These are phyloP conservation scores for Neofusicoccum sp. DNA, from an alignment of 2,329 filamentous ascomycete species.

Conservation along the genomic window DNA sequence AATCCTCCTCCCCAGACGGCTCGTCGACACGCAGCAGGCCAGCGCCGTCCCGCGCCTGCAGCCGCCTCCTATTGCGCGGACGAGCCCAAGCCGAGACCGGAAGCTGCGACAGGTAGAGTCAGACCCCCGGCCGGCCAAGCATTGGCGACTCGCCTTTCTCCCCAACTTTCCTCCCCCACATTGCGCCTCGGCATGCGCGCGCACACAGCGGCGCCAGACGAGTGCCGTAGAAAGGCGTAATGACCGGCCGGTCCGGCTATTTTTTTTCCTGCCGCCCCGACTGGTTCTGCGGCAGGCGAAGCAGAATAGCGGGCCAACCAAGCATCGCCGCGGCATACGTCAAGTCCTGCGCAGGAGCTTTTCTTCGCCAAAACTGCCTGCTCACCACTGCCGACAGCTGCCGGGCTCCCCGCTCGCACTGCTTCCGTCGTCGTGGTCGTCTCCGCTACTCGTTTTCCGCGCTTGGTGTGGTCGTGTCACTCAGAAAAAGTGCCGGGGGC, in stretches of 20 bases:
- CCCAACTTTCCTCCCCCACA: constrained; percentile 7
- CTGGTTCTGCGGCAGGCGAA: not conserved
- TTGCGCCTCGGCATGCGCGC: not conserved
- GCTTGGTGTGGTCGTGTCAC: not conserved
- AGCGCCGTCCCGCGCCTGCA: no score
- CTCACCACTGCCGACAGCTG: not conserved
- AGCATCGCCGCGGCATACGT: no score
- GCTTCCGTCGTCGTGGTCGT: not conserved
- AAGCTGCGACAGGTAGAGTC: constrained; percentile 8
- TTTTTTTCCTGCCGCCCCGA: not conserved
- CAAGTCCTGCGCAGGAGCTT: no score
- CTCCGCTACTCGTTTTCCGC: not conserved
- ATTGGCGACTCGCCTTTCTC: not conserved
- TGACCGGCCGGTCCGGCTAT: not conserved
- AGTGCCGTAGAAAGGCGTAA: no score
- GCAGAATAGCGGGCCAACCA: not conserved
- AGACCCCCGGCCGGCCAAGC: constrained; percentile 1
- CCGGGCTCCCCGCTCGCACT: not conserved
- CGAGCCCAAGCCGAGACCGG: not conserved
- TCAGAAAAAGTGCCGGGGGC: no score
- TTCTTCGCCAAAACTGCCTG: not conserved
- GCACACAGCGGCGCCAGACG: not conserved
- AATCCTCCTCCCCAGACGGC: not conserved
- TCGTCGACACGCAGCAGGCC: no score
- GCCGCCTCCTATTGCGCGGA: not conserved